Evolutionary conservation across 2,329 filamentous ascomycete genomes (phyloP).

Genomic region (Hymenoscyphus scutula): DNA sequence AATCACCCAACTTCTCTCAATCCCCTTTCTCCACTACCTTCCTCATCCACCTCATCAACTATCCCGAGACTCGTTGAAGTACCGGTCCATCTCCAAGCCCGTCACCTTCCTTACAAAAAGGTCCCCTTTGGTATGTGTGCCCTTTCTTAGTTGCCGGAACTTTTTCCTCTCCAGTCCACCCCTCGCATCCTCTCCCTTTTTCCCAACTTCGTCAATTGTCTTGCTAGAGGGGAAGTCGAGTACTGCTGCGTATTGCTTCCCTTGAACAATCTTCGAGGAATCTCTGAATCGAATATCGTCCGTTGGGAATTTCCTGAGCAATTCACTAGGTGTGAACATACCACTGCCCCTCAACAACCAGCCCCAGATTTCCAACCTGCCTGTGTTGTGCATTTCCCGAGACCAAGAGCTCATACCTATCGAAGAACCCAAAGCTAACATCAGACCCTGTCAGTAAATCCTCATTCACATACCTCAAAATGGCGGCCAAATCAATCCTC

Average conservation of each 20-base stretch:
- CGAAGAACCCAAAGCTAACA: background rate
- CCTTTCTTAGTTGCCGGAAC: background rate
- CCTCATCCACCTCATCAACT: background rate
- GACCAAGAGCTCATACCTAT: background rate
- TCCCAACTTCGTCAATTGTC: slow-evolving; percentile 2
- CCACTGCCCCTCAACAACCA: background rate
- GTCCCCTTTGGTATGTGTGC: slow-evolving; percentile 6
- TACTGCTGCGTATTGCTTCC: background rate
- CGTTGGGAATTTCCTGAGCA: background rate
- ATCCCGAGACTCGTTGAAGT: slow-evolving; percentile 4
- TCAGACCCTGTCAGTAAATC: slow-evolving; percentile 25
- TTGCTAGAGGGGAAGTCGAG: background rate
- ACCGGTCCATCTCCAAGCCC: slow-evolving; percentile 1
- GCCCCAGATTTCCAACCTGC: background rate
- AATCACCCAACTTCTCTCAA: background rate
- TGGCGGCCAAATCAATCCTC: slow-evolving; percentile 96
- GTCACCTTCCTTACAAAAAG: slow-evolving; percentile 8
- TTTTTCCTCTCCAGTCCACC: slow-evolving; percentile 2
- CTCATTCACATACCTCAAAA: slow-evolving; percentile 44
- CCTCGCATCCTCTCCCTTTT: background rate
- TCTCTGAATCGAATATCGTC: background rate
- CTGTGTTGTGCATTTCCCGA: background rate
- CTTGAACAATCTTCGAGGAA: background rate
- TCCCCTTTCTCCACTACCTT: background rate
- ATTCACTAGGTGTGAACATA: slow-evolving; percentile 1